phyloP scores from a whole-genome alignment of 345 rosid species.

The Brassica cretica region DNA sequence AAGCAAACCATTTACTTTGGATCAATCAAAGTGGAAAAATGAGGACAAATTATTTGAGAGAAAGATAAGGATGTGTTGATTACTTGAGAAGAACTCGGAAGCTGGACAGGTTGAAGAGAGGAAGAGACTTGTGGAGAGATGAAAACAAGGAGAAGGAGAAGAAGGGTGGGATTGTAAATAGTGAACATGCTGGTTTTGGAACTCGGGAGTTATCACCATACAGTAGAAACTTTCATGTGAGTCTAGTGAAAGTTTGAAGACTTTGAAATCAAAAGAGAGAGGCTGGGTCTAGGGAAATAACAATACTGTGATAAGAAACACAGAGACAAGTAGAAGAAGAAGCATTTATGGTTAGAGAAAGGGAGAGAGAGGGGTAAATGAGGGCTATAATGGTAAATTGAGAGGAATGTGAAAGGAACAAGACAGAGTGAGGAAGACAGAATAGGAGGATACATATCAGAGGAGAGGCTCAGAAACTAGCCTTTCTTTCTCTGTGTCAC shows the following conservation, averaged over 20 bases:
- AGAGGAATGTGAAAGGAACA: conserved; percentile 54
- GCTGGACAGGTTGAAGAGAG: conserved; percentile 32
- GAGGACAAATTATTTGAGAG: neutral
- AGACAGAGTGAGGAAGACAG: conserved; percentile 47
- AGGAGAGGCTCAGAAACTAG: conserved; percentile 24
- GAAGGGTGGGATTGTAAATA: conserved; percentile 6
- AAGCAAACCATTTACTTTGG: neutral
- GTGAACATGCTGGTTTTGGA: conserved; percentile 12
- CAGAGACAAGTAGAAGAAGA: conserved; percentile 4
- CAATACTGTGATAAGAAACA: conserved; percentile 27
- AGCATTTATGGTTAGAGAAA: neutral
- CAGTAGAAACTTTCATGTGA: conserved; percentile 26
- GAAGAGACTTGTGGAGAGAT: conserved; percentile 34
- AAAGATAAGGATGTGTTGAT: neutral
- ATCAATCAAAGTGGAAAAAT: neutral
- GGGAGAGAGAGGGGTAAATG: neutral
- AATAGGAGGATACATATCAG: conserved; percentile 45
- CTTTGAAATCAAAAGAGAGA: neutral
- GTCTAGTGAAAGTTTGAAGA: conserved; percentile 18
- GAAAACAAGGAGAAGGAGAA: conserved; percentile 9
- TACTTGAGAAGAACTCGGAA: conserved; percentile 34
- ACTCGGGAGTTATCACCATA: neutral
- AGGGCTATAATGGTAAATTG: conserved; percentile 28
- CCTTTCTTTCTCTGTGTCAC: conserved; percentile 39
- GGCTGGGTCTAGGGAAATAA: conserved; percentile 10